Conservation (phyloP, 2,329 filamentous ascomycete species). For the Triangularia setosa region DNA sequence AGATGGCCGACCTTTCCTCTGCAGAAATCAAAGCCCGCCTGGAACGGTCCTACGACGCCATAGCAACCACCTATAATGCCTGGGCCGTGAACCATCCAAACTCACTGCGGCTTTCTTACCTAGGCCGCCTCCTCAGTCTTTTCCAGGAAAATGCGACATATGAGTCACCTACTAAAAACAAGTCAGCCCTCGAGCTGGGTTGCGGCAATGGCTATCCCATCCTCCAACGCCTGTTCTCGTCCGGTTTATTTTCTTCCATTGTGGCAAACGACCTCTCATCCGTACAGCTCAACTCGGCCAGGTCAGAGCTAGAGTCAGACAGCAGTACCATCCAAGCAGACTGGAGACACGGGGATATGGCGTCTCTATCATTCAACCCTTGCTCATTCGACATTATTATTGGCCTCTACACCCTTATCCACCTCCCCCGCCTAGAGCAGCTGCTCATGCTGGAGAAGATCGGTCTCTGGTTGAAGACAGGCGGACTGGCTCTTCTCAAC, state of each 20-base stretch:
- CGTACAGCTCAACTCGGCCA: constrained; percentile 35
- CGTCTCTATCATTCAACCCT: constrained; percentile 30
- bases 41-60: constrained; percentile 38
- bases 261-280: constrained; percentile 41
- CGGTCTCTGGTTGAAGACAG: constrained; percentile 46
- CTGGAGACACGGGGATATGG: constrained; percentile 39
- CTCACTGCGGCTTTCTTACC: constrained; percentile 32
- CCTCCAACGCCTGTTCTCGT: constrained; percentile 32
- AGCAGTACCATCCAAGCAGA: constrained; percentile 18
- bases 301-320: constrained; percentile 24
- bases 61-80: constrained; percentile 37
- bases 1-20: constrained; percentile 6
- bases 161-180: not conserved
- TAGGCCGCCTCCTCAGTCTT: constrained; percentile 31
- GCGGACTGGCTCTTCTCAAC: constrained; percentile 48
- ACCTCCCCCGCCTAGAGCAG: constrained; percentile 51
- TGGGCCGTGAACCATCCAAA: constrained; percentile 35
- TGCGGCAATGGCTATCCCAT: constrained; percentile 40
- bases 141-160: constrained; percentile 18
- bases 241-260: constrained; percentile 23
- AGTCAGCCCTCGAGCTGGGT: constrained; percentile 38
- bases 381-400: constrained; percentile 45
- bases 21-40: constrained; percentile 37
- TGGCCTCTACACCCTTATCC: constrained; percentile 53
- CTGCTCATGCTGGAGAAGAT: constrained; percentile 41